Base-by-base conservation (phyloP, 2,329 filamentous ascomycete genomes). In the Colletotrichum tofieldiae region DNA sequence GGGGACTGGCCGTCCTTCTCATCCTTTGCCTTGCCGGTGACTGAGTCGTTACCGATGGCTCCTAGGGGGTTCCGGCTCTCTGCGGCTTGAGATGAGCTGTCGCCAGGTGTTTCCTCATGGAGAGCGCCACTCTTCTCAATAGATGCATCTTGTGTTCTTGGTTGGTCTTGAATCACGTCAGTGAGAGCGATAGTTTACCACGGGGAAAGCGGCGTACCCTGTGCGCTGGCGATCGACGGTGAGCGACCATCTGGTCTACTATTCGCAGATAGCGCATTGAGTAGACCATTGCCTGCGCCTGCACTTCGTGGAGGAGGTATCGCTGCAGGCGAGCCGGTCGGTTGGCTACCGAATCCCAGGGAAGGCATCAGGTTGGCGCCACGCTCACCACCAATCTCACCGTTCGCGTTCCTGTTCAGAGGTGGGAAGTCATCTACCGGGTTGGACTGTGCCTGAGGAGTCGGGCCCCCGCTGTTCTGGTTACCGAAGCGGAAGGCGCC, bases 191-290 rank as follows among this genome's bases (percentile, higher is more conserved):
- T 1, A 3, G 7, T 20, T 14, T 59, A 23, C 11, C 23, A 29
- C 16, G 59, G n/a, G 7, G 14, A 14, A 32, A 14, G 16, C 14
- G 43, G 58, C 76, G 72, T 78, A 84, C 82, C 82, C 73, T 82
- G 79, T 41, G 78, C 76, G 62, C 81, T 79, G 26, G 55, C 47
- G 14, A 81, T 81, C 78, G 80, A 63, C 61, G 88, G 86, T 45
- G 88, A 86, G 67, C 87, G 86, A 41, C 78, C 80, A 58, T 91
- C 87, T 55, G 82, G 81, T 65, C 89, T 84, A 69, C 82, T 87
- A 73, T 87, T 91, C 6, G 89, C 89, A 54, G 90, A 90, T n/a
- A 92, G 81, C 4, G 90, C 90, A 77, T 90, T 92, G 56, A 92
- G 81, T 49, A 92, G 82, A 11, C 90, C 90, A 77, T 92, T 92